Conservation (phyloP, 768 basidiomycete genomes). For the Udeniomyces megalosporus region DNA sequence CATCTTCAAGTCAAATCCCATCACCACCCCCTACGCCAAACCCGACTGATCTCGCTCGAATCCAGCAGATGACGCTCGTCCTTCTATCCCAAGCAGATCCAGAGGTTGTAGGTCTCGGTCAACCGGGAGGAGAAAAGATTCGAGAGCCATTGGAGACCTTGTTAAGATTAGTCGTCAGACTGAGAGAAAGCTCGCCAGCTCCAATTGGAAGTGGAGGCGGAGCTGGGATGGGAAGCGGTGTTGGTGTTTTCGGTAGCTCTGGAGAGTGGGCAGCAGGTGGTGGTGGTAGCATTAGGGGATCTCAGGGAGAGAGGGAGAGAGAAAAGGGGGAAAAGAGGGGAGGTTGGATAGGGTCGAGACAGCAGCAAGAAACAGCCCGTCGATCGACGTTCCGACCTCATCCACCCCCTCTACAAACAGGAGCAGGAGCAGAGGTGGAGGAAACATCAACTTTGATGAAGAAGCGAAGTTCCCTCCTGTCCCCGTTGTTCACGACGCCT, state of each 20-base stretch:
- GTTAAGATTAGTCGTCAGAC: neutral
- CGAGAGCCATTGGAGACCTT: neutral
- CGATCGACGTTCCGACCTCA: too few relatives aligned
- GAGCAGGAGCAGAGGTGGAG: too few relatives aligned
- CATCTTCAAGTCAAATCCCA: too few relatives aligned
- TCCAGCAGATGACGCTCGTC: slow-evolving; percentile 14
- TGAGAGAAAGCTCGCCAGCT: neutral
- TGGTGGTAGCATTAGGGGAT: neutral
- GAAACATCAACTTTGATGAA: too few relatives aligned
- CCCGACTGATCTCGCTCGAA: slow-evolving; percentile 1
- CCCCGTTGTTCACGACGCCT: too few relatives aligned
- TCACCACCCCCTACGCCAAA: neutral
- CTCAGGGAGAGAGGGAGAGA: neutral
- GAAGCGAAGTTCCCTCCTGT: too few relatives aligned
- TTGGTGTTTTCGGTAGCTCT: neutral
- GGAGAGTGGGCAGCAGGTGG: neutral
- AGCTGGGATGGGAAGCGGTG: neutral
- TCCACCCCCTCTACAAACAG: too few relatives aligned
- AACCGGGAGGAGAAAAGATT: neutral
- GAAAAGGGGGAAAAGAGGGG: too few relatives aligned
- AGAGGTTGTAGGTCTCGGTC: neutral
- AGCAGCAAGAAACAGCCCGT: too few relatives aligned
- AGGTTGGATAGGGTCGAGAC: too few relatives aligned
- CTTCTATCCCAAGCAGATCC: slow-evolving; percentile 12
- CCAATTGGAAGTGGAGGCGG: neutral